Evolutionary conservation across 169 alveolate species (phyloP), one percentile per base, ranked within the genome.

Genomic region (Cryptosporidium xiaoi): DNA sequence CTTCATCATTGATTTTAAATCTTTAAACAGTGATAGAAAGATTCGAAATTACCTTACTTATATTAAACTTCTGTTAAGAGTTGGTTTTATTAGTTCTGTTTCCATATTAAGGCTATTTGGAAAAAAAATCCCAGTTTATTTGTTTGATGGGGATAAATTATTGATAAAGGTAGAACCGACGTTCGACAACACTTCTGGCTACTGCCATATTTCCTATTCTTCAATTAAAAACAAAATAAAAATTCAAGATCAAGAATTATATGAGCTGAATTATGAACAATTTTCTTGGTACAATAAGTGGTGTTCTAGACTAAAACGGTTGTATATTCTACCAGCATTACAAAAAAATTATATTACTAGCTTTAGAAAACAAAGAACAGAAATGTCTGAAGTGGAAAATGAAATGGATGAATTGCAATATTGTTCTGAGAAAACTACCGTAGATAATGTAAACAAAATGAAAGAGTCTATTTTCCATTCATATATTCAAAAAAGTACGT

Each of bases 71-170:
- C 33, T 69, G 29, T 51, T 69, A 36, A 51, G 83, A 69, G 27
- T 69, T 31, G 31, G 67, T n/a, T 69, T 69, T 69, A 69, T 69
- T 8, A 69, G 51, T 51, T 69, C 83, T 12, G 33, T 69, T 53
- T 69, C 67, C 29, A 31, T 69, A 51, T 33, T 69, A 7, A 69
- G 51, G 29, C 55, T 69, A 48, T 69, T 51, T 53, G 83, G 83
- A n/a, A 69, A 69, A 36, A 69, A 24, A 56, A 36, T 69, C 8
- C 83, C 83, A 2, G 29, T 69, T 2, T 69, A 69, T 55, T 40
- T 69, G 44, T 69, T 69, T 53, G 66, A 51, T 55, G 83, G 66
- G 12, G 51, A 33, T 31, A 31, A 69, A 36, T 18, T 69, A 3
- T n/a, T 69, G 24, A 69, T 69, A 20, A 69, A 69, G 51, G 56